Conservation (phyloP, 2,329 filamentous ascomycete species). For the Colletotrichum endophyticum region DNA sequence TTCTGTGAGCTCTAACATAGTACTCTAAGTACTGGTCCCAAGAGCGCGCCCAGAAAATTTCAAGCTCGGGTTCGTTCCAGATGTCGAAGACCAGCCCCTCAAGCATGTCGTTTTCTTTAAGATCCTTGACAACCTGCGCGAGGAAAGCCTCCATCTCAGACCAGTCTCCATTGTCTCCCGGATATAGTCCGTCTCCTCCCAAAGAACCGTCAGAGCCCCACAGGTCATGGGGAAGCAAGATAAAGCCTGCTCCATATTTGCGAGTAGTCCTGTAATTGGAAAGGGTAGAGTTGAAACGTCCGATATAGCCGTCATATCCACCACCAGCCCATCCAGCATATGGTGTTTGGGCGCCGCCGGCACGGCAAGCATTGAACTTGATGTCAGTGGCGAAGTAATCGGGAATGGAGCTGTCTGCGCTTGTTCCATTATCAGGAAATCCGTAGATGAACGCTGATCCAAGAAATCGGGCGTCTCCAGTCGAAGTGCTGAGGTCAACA, state of each 20-base stretch:
- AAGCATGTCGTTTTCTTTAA: neutral
- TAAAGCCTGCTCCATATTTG: neutral
- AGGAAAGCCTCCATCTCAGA: neutral
- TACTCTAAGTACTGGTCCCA: neutral
- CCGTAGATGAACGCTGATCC: neutral
- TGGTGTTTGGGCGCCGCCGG: neutral
- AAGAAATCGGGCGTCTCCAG: neutral
- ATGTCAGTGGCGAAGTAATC: neutral
- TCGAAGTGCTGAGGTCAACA: neutral
- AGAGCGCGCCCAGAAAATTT: neutral
- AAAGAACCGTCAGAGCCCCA: neutral
- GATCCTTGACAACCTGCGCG: neutral
- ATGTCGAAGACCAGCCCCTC: neutral
- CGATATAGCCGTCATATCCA: neutral
- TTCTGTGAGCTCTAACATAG: neutral
- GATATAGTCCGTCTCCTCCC: neutral
- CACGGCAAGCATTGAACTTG: neutral
- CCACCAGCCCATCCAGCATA: neutral
- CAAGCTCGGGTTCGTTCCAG: neutral
- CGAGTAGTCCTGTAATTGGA: neutral
- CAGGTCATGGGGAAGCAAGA: neutral
- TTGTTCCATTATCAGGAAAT: neutral
- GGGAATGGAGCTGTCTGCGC: neutral
- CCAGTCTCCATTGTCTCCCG: neutral
- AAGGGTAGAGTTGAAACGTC: neutral